Conservation (phyloP, 139 green algal genomes). For the Coelastrella sp. region DNA sequence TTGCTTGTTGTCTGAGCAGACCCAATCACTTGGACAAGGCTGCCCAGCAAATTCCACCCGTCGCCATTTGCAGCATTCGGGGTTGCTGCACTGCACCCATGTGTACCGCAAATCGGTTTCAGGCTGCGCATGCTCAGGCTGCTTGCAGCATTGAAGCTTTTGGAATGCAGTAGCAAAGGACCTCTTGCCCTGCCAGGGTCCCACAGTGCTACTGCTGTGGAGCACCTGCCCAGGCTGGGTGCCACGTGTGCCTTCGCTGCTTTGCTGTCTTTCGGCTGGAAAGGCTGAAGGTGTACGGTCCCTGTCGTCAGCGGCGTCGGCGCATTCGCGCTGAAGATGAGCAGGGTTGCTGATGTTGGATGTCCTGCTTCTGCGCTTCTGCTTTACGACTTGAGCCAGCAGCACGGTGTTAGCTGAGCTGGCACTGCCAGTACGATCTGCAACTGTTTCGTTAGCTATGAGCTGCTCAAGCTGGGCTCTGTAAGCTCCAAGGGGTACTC, state of each 20-base stretch:
- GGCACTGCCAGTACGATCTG: neutral
- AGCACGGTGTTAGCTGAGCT: neutral
- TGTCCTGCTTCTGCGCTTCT: neutral
- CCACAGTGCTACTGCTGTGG: too few species aligned
- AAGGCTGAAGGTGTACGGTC: too few species aligned
- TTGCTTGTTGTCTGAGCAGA: neutral
- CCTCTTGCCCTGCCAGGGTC: too few species aligned
- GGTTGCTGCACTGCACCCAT: slow-evolving; percentile 52
- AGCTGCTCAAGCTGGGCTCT: slow-evolving; percentile 25
- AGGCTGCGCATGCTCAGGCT: neutral
- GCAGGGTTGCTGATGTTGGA: neutral
- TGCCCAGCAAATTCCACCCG: neutral
- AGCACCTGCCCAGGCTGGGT: too few species aligned
- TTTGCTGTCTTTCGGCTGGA: too few species aligned
- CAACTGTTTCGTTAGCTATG: neutral
- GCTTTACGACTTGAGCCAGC: neutral
- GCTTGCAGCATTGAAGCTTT: neutral
- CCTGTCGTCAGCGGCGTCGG: too few species aligned
- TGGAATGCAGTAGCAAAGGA: neutral
- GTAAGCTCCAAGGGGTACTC: neutral
- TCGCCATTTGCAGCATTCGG: slow-evolving; percentile 52
- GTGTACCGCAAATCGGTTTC: slow-evolving; percentile 26
- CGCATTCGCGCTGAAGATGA: neutral
- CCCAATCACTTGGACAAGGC: neutral
- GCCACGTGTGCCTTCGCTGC: too few species aligned